Evolutionary conservation across 305 asterid genomes (phyloP), one percentile per base, ranked within the genome.

Genomic region (Fraxinus paxiana): DNA sequence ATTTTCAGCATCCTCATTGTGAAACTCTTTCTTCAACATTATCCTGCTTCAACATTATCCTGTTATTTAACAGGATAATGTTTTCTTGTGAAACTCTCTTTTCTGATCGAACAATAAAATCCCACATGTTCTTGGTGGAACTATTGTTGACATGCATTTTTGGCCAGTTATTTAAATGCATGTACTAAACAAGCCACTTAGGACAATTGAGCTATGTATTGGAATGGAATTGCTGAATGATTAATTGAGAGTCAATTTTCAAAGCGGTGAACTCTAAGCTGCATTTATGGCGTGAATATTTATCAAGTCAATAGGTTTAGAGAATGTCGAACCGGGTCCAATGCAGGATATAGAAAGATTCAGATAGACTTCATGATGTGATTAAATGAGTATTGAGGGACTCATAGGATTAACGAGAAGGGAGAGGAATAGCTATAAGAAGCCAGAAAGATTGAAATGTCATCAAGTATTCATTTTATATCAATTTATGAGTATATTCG

Each of bases 1-100:
- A 84, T 81, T 78, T 70, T 69, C 69, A 2, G 80, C 82, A 75
- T 91, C 94, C 65, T 89, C 90, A 4, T 86, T 88, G 70, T 92
- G 87, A 89, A 43, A 76, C 71, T 51, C 18, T 13, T 30, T 63
- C 41, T 1, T 28, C 17, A 30, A 30, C 51, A 41, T 41, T 28
- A 13, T 69, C 2, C 2, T 69, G 24, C 41, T 1, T 28, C 17
- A 30, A 30, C 51, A 41, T 41, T 28, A 13, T 69, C 2, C 2
- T 69, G 24, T 69, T 69, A 30, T 4, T 4, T 30, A 30, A 30
- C 41, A 30, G 38, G 17, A 69, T 30, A 30, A 65, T 65, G 20
- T 15, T 13, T 22, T 63, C 34, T 24, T 3, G 20, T 12, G 31
- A 65, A 65, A 67, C 73, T 67, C 17, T 63, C 18, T 3, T 65